Conservation (phyloP, 2,329 filamentous ascomycete species). For the Curvularia spicifera region DNA sequence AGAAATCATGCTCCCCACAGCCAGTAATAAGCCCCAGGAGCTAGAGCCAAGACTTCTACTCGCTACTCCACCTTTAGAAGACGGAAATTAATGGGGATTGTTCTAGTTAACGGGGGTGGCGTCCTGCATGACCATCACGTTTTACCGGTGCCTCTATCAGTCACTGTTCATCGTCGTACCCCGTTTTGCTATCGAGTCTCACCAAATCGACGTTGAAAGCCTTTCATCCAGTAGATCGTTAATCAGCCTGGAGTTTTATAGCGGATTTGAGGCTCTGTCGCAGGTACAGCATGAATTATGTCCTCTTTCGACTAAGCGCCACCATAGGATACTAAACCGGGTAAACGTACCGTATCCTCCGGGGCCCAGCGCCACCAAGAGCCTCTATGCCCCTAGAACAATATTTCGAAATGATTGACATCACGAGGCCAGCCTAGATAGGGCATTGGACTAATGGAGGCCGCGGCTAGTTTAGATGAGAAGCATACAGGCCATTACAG, state of each 20-base stretch:
- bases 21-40: not conserved
- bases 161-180: not conserved
- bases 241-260: not conserved
- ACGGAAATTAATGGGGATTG: not conserved
- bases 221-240: not conserved
- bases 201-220: not conserved
- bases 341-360: conserved; percentile 18
- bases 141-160: not conserved
- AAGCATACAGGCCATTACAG: not conserved
- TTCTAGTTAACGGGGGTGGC: not conserved
- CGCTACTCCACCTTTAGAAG: conserved; percentile 1
- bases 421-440: conserved; percentile 4
- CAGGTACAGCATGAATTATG: not conserved
- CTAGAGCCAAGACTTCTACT: not conserved
- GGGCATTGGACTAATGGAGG: not conserved
- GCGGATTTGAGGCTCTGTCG: not conserved
- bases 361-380: not conserved
- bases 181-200: not conserved
- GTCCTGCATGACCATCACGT: not conserved
- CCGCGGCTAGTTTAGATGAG: not conserved
- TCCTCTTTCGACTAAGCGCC: not conserved
- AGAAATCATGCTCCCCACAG: not conserved
- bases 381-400: not conserved
- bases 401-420: conserved; percentile 1
- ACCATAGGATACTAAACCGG: conserved; percentile 10